These are phyloP conservation scores for Spiromastix sp. DNA, from an alignment of 2,329 filamentous ascomycete genomes.

Conservation along the genomic window DNA sequence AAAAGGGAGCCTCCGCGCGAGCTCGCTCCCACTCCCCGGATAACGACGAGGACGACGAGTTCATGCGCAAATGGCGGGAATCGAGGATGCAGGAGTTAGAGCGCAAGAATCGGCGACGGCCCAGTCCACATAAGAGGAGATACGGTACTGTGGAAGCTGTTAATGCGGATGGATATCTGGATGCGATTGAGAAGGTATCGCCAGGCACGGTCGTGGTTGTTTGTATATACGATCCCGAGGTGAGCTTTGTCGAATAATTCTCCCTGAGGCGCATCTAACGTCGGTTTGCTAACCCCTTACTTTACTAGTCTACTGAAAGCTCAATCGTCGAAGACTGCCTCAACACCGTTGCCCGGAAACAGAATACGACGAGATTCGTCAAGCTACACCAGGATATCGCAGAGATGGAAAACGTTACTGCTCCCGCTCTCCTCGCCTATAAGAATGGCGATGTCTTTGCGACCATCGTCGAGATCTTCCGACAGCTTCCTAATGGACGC, in stretches of 20 bases:
- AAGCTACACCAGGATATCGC: constrained; percentile 87
- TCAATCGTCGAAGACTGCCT: constrained; percentile 69
- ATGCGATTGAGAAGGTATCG: constrained; percentile 84
- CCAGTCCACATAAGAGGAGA: constrained; percentile 64
- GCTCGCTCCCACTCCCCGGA: constrained; percentile 16
- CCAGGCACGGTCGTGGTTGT: constrained; percentile 79
- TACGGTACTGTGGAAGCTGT: constrained; percentile 76
- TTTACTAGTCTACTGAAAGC: constrained; percentile 62
- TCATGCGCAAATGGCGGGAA: constrained; percentile 78
- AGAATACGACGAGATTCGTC: constrained; percentile 71
- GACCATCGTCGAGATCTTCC: constrained; percentile 75
- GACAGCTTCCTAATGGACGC: constrained; percentile 63
- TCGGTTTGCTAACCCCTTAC: constrained; percentile 1
- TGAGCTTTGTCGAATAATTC: constrained; percentile 3
- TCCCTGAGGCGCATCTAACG: background rate
- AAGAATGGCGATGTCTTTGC: constrained; percentile 82
- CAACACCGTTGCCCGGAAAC: constrained; percentile 57
- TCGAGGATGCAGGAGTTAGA: constrained; percentile 69
- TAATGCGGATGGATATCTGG: constrained; percentile 85
- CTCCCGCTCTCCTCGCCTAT: constrained; percentile 84
- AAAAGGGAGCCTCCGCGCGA: constrained; percentile 2
- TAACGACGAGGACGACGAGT: constrained; percentile 61
- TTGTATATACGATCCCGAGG: constrained; percentile 75
- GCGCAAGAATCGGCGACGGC: constrained; percentile 53
- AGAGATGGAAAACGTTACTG: constrained; percentile 80